Conservation (phyloP, 2,329 filamentous ascomycete genomes). For the Diaporthe vexans region DNA sequence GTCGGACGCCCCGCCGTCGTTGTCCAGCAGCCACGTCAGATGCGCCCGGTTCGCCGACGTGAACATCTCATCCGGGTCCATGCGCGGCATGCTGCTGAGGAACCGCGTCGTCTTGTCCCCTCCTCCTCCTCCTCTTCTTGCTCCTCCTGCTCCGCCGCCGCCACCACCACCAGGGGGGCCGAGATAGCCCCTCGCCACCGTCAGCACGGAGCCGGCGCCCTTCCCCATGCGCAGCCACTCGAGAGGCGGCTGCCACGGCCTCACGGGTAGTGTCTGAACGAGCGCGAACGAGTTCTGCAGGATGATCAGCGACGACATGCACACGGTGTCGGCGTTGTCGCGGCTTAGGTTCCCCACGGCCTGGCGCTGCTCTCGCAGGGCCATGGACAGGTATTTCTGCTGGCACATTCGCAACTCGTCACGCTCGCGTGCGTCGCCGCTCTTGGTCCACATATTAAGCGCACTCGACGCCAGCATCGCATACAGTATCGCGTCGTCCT, state of each 20-base stretch:
- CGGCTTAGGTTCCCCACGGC: slow-evolving; percentile 51
- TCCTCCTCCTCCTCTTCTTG: not conserved
- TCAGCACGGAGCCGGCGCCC: slow-evolving; percentile 52
- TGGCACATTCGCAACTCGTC: slow-evolving; percentile 48
- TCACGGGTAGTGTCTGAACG: slow-evolving; percentile 53
- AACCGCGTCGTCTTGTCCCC: slow-evolving; percentile 48
- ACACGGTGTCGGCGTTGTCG: slow-evolving; percentile 52
- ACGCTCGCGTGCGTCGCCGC: slow-evolving; percentile 39
- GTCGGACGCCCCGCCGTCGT: slow-evolving; percentile 44
- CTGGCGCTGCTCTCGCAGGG: slow-evolving; percentile 53
- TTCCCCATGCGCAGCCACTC: slow-evolving; percentile 55
- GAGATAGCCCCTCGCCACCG: slow-evolving; percentile 46
- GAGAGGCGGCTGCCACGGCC: slow-evolving; percentile 55
- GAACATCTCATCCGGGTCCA: slow-evolving; percentile 52
- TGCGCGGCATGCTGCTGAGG: slow-evolving; percentile 47
- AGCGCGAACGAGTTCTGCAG: slow-evolving; percentile 54
- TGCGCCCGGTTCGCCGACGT: slow-evolving; percentile 48
- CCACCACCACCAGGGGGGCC: slow-evolving; percentile 39
- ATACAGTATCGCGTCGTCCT: slow-evolving; percentile 52
- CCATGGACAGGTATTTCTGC: slow-evolving; percentile 54
- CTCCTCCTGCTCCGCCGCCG: slow-evolving; percentile 2
- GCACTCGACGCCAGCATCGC: slow-evolving; percentile 54
- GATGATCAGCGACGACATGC: slow-evolving; percentile 53
- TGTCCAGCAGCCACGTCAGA: slow-evolving; percentile 53
- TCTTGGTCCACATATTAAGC: slow-evolving; percentile 52